Base-by-base conservation (phyloP, 2,329 filamentous ascomycete genomes). In the Cercospora citrullina region DNA sequence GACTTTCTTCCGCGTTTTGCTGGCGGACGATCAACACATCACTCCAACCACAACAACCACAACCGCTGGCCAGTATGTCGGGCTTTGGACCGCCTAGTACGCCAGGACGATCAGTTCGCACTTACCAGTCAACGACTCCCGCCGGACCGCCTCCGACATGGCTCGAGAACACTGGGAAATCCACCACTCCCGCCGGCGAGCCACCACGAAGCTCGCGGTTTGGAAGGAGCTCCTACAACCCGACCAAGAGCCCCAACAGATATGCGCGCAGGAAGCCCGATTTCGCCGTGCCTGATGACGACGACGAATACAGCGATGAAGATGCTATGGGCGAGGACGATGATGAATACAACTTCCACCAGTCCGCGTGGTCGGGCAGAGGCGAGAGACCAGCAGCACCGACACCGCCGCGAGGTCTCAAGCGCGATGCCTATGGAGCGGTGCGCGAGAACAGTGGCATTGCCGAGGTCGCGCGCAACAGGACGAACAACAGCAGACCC, bases 401-500 rank as follows among this genome's bases (percentile, higher is more conserved):
- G 31, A 64, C 61, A 51, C 66, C 66, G 1, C 66, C 77, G 12
- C 72, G 77, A 16, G 79, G 78, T 2, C 66, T 78, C 18, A 80
- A 80, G 70, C 68, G 79, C 65, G 83, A 81, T 63, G 77, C 77
- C 60, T 78, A 79, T 63, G 81, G 81, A 66, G 72, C 73, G 39
- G 66, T 79, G 14, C 73, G 71, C 71, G 74, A 81, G 59, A 85
- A 88, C 8, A 88, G 89, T 62, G 87, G 88, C 55, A 91, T 93
- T 75, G 86, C 88, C 4, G 82, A 86, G 6, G 87, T 96, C 68
- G 91, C 92, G 31, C 91, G 90, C 76, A 89, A 90, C 69, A 79
- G 94, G 9, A 89, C 83, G 87, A 77, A 78, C 84, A 79, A 53
- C 85, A 63, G 55, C 28, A 61, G 59, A 39, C 82, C 86, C 36